Evolutionary conservation across 2,329 filamentous ascomycete species (phyloP), one percentile per base, ranked within the genome.

Genomic region (Xylariaceae sp.): DNA sequence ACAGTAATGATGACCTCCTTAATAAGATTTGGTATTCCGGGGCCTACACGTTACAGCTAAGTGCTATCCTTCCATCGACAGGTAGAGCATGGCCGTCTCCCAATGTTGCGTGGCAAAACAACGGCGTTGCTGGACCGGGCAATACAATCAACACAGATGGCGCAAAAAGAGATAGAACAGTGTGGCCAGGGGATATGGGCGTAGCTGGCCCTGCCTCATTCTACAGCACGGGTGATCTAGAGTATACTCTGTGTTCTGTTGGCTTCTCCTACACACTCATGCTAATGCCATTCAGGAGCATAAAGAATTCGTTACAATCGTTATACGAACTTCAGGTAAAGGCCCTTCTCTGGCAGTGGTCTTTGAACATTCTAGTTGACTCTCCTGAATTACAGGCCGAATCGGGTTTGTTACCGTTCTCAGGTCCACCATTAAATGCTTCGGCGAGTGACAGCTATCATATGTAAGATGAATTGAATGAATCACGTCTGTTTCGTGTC

Each of bases 171-270:
- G 80, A 83, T 61, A 74, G 79, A n/a, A 72, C 81, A 5, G 78
- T 84, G 2, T 84, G 81, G 80, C 80, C 82, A 13, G 82, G 82
- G 1, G 82, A 85, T 63, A 82, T 83, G 76, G 77, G 78, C 1
- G 82, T 83, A 53, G 77, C 79, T 2, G 73, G 80, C 0, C 78
- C 80, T 1, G 74, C 73, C 13, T 73, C 81, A 1, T 78, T 80
- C 11, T 78, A 82, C 7, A 81, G 79, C n/a, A 82, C 78, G 0
- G 77, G 78, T 2, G 71, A 72, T 58, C 68, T 81, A 10, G 68
- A 70, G 69, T 71, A 51, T 61, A 65, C 61, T 41, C 34, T 9
- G 2, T 1, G 23, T 15, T 50, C 4, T 49, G 10, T 23, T 47
- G 11, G 13, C 5, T 18, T 18, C 17, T 18, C 17, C 17, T 18